Base-by-base conservation (phyloP, 805 yeast genomes). In the Suhomyces sp. region DNA sequence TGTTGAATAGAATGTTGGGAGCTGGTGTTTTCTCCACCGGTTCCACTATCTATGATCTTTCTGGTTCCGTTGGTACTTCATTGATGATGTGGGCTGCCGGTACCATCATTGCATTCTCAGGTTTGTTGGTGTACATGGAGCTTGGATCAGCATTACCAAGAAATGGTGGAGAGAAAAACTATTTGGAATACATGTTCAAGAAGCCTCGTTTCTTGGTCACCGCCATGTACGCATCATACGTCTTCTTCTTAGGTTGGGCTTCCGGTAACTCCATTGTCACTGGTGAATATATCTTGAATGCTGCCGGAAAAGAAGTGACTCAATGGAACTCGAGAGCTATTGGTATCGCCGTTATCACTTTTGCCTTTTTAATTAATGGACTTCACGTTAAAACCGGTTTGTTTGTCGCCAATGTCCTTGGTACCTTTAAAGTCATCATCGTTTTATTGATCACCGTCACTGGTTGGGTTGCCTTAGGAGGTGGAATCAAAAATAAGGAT, bases 81-180 rank as follows among this genome's bases (percentile, higher is more conserved):
- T 69, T 88, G 52, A 73, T 88, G 57, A 75, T 88, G 66, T 88
- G 94, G 93, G 80, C 80, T 24, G 83, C 83, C 13, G 96, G 96
- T 45, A 79, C 89, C 6, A 56, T 85, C 33, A 87, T 87, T 57
- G 87, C 93, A 3, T 68, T 74, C 53, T 57, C 71, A 57, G 69
- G 78, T 12, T 66, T 86, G 59, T 77, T 82, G 61, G 89, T 85
- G 3, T 88, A 87, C 66, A 82, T 87, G 83, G 94, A 87, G 63
- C 85, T 86, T 65, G 96, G 96, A 13, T 80, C 83, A 2, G 84
- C 82, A 46, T 82, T 87, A 52, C 89, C 89, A 45, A 81, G 86
- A 70, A 87, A 88, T 61, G 96, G 96, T 58, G 96, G 94, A 58
- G 96, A 89, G 63, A 87, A 87, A 69, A 87, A 86, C 61, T 89